Conservation (phyloP, 768 basidiomycete species). For the Suillus bovinus region DNA sequence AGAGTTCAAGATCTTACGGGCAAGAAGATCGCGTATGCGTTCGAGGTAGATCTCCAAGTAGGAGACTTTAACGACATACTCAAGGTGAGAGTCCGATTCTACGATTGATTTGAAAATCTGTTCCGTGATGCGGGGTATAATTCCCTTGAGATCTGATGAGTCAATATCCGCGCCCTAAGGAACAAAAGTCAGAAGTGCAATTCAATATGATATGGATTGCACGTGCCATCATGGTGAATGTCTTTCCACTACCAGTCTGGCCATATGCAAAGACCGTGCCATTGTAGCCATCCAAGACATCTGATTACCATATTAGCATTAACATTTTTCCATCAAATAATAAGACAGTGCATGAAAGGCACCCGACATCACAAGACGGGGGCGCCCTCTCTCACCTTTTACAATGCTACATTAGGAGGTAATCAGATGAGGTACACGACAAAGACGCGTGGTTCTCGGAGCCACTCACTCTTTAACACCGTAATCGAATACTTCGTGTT, state of each 20-base stretch:
- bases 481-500: constrained; percentile 96
- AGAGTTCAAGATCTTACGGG: constrained; percentile 61
- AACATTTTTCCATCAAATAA: neutral
- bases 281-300: constrained; percentile 98
- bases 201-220: neutral
- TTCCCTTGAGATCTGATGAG: constrained; percentile 87
- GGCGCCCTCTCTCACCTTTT: constrained; percentile 55
- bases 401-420: constrained; percentile 62
- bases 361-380: neutral
- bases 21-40: constrained; percentile 90
- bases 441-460: constrained; percentile 7
- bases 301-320: constrained; percentile 42
- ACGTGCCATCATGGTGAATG: constrained; percentile 97
- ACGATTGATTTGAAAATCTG: constrained; percentile 99
- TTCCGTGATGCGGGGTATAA: constrained; percentile 97
- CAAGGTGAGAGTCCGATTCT: constrained; percentile 90
- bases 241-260: constrained; percentile 96
- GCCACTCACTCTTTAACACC: constrained; percentile 90
- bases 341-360: constrained; percentile 1
- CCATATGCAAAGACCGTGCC: constrained; percentile 98
- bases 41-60: constrained; percentile 99
- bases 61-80: constrained; percentile 98
- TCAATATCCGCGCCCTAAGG: constrained; percentile 95
- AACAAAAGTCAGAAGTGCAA: constrained; percentile 13
- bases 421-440: constrained; percentile 20